Conservation (phyloP, 2,329 filamentous ascomycete species). For the Exserohilum turcica region DNA sequence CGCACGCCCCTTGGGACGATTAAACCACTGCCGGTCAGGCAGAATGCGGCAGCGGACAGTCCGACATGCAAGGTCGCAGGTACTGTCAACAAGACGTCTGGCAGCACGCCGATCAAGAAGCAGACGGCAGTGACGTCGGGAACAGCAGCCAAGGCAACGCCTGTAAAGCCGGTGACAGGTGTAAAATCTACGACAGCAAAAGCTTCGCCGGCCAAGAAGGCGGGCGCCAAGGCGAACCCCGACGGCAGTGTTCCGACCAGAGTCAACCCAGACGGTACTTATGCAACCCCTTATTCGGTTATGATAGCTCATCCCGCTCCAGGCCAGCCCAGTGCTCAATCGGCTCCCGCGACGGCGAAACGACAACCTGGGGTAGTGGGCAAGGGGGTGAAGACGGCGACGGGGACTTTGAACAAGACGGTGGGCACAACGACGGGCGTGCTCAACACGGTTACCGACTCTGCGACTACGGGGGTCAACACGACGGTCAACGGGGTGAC, state of each 20-base stretch:
- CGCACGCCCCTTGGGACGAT: slow-evolving; percentile 26
- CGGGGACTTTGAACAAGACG: slow-evolving; percentile 44
- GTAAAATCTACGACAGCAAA: slow-evolving; percentile 15
- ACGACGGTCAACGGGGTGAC: slow-evolving; percentile 46
- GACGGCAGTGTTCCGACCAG: slow-evolving; percentile 11
- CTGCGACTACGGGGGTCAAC: slow-evolving; percentile 46
- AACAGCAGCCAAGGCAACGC: slow-evolving; percentile 11
- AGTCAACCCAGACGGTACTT: slow-evolving; percentile 33
- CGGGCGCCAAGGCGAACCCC: slow-evolving; percentile 22
- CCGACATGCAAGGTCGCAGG: slow-evolving; percentile 12
- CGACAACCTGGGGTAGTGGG: slow-evolving; percentile 46
- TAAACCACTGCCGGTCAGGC: slow-evolving; percentile 23
- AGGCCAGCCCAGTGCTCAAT: slow-evolving; percentile 25
- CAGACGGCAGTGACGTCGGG: slow-evolving; percentile 13
- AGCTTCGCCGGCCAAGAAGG: slow-evolving; percentile 33
- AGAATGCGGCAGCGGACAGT: slow-evolving; percentile 6
- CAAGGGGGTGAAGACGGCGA: slow-evolving; percentile 41
- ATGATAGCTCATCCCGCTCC: slow-evolving; percentile 36
- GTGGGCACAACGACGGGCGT: slow-evolving; percentile 42
- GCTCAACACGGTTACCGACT: slow-evolving; percentile 46
- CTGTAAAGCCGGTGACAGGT: slow-evolving; percentile 15
- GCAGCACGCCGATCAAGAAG: slow-evolving; percentile 20
- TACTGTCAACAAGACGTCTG: slow-evolving; percentile 20
- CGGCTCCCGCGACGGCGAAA: slow-evolving; percentile 7
- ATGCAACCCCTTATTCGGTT: slow-evolving; percentile 33